phyloP scores from a whole-genome alignment of 148 eudicot genomes.

The Talinum fruticosum region DNA sequence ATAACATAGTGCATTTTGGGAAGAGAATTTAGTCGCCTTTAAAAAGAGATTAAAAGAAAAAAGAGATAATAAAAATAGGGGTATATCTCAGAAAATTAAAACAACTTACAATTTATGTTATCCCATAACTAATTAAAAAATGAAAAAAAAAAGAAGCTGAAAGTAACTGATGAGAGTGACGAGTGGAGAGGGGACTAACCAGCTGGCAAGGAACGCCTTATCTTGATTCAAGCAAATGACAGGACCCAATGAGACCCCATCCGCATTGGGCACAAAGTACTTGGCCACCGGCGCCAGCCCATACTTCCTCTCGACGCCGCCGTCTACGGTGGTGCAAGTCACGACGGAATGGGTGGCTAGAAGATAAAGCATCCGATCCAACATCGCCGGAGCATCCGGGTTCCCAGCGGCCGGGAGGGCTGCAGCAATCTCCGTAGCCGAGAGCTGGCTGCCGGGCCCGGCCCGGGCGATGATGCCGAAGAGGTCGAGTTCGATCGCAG shows the following conservation, averaged over 20 bases:
- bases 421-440: slow-evolving; percentile 19
- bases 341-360: slow-evolving; percentile 21
- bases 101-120: too few species aligned
- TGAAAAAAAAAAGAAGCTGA: too few species aligned
- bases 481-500: slow-evolving; percentile 27
- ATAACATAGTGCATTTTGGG: too few species aligned
- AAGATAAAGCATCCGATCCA: slow-evolving; percentile 25
- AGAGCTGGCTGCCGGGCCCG: slow-evolving; percentile 2
- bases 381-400: slow-evolving; percentile 19
- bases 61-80: too few species aligned
- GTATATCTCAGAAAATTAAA: too few species aligned
- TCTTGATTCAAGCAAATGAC: slow-evolving; percentile 6
- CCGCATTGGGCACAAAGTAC: slow-evolving; percentile 18
- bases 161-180: too few species aligned
- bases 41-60: too few species aligned
- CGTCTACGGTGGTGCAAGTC: background rate
- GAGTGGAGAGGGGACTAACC: background rate
- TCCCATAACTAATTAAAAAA: too few species aligned
- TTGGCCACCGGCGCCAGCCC: slow-evolving; percentile 25
- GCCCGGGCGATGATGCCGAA: slow-evolving; percentile 22
- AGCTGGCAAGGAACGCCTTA: background rate
- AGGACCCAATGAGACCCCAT: slow-evolving; percentile 25
- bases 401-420: background rate
- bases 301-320: slow-evolving; percentile 11
- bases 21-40: too few species aligned